phyloP scores from a whole-genome alignment of 75 land plant species.

The Gnetum montanum region DNA sequence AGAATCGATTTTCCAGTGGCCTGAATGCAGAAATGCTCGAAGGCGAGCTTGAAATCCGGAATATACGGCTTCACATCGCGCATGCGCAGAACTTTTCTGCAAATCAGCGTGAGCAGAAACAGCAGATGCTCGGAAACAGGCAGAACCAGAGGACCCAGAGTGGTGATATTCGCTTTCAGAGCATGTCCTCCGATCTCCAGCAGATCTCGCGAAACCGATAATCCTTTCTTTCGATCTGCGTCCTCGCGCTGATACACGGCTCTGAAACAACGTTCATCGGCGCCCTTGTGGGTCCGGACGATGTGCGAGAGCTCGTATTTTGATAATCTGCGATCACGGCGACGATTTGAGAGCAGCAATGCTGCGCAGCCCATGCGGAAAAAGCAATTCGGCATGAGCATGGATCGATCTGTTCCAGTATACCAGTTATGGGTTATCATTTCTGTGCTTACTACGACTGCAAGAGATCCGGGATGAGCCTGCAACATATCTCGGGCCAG shows the following conservation, averaged over 20 bases:
- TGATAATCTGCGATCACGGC: slow-evolving; percentile 46
- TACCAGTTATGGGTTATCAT: slow-evolving; percentile 47
- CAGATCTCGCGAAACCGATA: slow-evolving; percentile 63
- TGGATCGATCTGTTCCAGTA: slow-evolving; percentile 47
- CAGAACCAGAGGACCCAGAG: slow-evolving; percentile 59
- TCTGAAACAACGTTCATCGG: slow-evolving; percentile 61
- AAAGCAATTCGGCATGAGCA: slow-evolving; percentile 71
- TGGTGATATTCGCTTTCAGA: slow-evolving; percentile 58
- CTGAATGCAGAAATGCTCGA: slow-evolving; percentile 82
- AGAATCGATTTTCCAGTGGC: slow-evolving; percentile 72
- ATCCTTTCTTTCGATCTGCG: slow-evolving; percentile 46
- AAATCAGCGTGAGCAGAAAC: slow-evolving; percentile 37
- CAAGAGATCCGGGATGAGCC: slow-evolving; percentile 32
- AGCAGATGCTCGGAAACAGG: slow-evolving; percentile 59
- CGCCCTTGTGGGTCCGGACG: slow-evolving; percentile 84
- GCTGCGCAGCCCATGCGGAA: slow-evolving; percentile 84
- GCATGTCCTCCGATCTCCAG: slow-evolving; percentile 60
- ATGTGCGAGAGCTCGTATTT: slow-evolving; percentile 73
- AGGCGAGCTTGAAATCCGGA: slow-evolving; percentile 58
- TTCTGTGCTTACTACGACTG: slow-evolving; percentile 62
- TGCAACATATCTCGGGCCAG: slow-evolving; percentile 48
- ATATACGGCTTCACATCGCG: slow-evolving; percentile 41
- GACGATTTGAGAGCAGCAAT: slow-evolving; percentile 60
- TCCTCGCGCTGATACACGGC: slow-evolving; percentile 80
- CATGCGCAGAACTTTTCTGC: slow-evolving; percentile 21